Evolutionary conservation across 1,284 basidiomycete species (phyloP).

Genomic region (Mycosarcoma mackinlayi): DNA sequence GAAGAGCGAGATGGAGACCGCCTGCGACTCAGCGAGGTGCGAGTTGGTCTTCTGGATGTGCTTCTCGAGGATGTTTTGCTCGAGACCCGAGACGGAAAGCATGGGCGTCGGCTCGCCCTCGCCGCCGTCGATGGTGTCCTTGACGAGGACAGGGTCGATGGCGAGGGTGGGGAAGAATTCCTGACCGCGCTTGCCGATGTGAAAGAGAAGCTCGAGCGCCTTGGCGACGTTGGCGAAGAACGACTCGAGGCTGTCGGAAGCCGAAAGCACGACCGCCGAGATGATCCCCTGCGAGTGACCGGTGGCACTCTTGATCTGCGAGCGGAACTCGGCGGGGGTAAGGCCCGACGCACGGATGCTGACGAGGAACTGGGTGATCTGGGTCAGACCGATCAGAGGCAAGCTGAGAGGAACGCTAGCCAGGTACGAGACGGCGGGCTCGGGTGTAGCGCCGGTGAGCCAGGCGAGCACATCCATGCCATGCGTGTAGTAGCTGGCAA

Average conservation of each 20-base stretch:
- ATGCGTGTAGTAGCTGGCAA: conserved; percentile 78
- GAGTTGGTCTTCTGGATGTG: conserved; percentile 90
- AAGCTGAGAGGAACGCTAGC: conserved; percentile 95
- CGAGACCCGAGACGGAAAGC: conserved; percentile 87
- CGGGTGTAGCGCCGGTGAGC: conserved; percentile 78
- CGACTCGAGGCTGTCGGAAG: conserved; percentile 80
- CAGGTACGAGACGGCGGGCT: conserved; percentile 86
- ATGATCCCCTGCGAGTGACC: conserved; percentile 97
- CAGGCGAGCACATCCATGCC: conserved; percentile 86
- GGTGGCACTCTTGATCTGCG: conserved; percentile 83
- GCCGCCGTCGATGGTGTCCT: conserved; percentile 88
- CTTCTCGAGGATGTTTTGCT: conserved; percentile 77
- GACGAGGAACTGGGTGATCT: conserved; percentile 90
- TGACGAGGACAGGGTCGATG: conserved; percentile 85
- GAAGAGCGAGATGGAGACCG: conserved; percentile 86
- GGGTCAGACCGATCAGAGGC: conserved; percentile 93
- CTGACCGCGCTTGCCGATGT: conserved; percentile 90
- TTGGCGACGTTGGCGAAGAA: conserved; percentile 82
- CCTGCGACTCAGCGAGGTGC: conserved; percentile 80
- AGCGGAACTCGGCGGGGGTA: conserved; percentile 82
- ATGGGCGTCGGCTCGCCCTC: conserved; percentile 94
- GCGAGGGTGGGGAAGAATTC: conserved; percentile 93
- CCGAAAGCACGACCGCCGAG: conserved; percentile 85
- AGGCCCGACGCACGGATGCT: conserved; percentile 80
- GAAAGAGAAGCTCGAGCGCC: conserved; percentile 91